phyloP scores from a whole-genome alignment of 768 basidiomycete genomes.

The Leccinum uliginosum region DNA sequence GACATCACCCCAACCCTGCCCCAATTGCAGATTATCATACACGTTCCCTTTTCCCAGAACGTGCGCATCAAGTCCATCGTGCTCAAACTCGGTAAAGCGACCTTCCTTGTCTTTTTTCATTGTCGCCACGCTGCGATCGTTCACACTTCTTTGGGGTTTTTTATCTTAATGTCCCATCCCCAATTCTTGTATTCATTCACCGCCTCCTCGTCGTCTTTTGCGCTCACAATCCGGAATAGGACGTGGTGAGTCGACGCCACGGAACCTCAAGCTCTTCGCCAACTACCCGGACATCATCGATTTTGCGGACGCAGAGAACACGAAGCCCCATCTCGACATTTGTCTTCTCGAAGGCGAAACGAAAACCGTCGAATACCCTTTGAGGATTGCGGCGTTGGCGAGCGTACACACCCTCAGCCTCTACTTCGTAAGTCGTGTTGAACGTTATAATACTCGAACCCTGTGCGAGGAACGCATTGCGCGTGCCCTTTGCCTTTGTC shows the following conservation, averaged over 20 bases:
- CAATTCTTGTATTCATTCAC: slow-evolving; percentile 1
- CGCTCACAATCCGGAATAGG: slow-evolving; percentile 38
- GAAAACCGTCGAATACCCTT: slow-evolving; percentile 68
- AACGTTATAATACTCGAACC: slow-evolving; percentile 1
- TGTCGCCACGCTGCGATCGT: slow-evolving; percentile 8
- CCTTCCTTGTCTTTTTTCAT: slow-evolving; percentile 7
- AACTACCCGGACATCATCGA: slow-evolving; percentile 75
- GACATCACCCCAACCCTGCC: slow-evolving; percentile 13
- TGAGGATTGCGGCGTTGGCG: slow-evolving; percentile 71
- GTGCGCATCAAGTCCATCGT: slow-evolving; percentile 72
- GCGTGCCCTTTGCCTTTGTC: slow-evolving; percentile 16
- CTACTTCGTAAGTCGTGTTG: slow-evolving; percentile 62
- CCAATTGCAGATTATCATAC: slow-evolving; percentile 68
- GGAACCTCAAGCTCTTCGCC: slow-evolving; percentile 69
- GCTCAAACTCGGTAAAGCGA: slow-evolving; percentile 63
- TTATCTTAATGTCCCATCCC: slow-evolving; percentile 2
- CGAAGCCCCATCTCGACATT: slow-evolving; percentile 68
- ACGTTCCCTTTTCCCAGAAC: slow-evolving; percentile 75
- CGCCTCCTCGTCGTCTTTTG: slow-evolving; percentile 1
- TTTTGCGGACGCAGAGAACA: slow-evolving; percentile 66
- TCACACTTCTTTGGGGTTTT: slow-evolving; percentile 3
- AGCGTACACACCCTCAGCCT: slow-evolving; percentile 70
- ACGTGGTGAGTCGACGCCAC: slow-evolving; percentile 72
- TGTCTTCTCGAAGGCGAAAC: slow-evolving; percentile 67
- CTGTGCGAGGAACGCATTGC: neutral